These are phyloP conservation scores for Boletus rubroflammeus DNA, from an alignment of 768 basidiomycete species.

Conservation along the genomic window DNA sequence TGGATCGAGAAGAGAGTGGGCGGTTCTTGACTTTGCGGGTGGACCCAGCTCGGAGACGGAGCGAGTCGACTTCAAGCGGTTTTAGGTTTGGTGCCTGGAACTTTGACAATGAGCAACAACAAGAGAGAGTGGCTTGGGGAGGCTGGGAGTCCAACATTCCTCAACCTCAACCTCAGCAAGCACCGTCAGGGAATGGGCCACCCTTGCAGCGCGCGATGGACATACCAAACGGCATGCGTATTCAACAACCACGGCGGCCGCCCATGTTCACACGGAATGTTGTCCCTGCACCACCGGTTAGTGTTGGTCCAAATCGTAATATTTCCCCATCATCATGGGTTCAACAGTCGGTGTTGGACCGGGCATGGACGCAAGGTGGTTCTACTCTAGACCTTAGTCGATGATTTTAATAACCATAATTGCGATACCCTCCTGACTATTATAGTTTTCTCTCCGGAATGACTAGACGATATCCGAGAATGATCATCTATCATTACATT, in stretches of 20 bases:
- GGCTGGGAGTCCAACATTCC: constrained; percentile 28
- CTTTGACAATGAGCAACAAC: constrained; percentile 30
- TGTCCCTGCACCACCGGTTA: constrained; percentile 34
- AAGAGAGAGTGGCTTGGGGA: constrained; percentile 23
- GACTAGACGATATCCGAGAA: neutral
- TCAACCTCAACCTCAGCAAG: constrained; percentile 32
- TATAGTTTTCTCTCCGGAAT: neutral
- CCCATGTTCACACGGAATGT: constrained; percentile 48
- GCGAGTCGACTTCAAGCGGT: constrained; percentile 23
- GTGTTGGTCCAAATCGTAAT: constrained; percentile 35
- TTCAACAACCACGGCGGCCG: constrained; percentile 52
- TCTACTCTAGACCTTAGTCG: constrained; percentile 39
- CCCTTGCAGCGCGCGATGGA: constrained; percentile 50
- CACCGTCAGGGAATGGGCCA: constrained; percentile 18
- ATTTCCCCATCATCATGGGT: constrained; percentile 40
- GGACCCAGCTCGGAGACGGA: constrained; percentile 24
- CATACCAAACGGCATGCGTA: constrained; percentile 48
- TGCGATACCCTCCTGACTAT: constrained; percentile 2
- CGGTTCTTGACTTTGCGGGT: constrained; percentile 26
- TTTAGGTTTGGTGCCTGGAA: constrained; percentile 27
- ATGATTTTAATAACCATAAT: constrained; percentile 19
- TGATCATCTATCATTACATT: constrained; percentile 18
- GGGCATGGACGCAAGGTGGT: constrained; percentile 42
- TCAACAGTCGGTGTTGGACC: constrained; percentile 39
- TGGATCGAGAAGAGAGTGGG: constrained; percentile 43